Evolutionary conservation across 345 rosid genomes (phyloP), one percentile per base, ranked within the genome.

Genomic region (Eucalyptus rudis): DNA sequence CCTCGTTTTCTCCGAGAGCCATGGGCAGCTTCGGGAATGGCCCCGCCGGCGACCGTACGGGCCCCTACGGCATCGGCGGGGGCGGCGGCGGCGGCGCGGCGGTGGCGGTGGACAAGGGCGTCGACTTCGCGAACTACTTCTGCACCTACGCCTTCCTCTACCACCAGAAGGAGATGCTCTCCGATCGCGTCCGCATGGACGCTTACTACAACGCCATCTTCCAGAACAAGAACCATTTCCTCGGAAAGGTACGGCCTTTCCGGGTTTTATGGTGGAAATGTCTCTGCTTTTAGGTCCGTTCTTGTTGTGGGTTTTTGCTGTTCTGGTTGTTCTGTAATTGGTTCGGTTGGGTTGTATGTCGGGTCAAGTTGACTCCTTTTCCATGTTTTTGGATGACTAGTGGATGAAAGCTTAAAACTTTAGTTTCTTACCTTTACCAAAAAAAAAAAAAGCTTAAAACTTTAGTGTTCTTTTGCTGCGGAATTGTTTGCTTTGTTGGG

Each of bases 131-230:
- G 7, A 89, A 98, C 12, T 98, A 98, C 90, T 98, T 97, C 92
- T 97, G 99, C 91, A 95, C 98, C 7, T 97, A 97, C 90, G 92
- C 98, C 25, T 97, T 92, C 86, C 97, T 98, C 62, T 97, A 94
- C 92, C 99, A 98, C 95, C 99, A 98, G 94, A 97, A 98, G 84
- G 99, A 98, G 89, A 98, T 98, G 99, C 99, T 98, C 90, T 95
- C 95, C 68, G 99, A 98, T 91, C 95, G 97, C 89, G 98, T 98
- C 56, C 99, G 99, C 92, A 98, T 98, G 99, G 98, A 98, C 92
- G 98, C 99, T 29, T 98, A 98, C 91, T 95, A 50, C 93, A 93
- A 93, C 89, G 90, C 99, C 83, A 92, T 98, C 89, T 95, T 95
- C 89, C 88, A 92, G 89, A 98, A 98, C 95, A 95, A 94, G 54